Evolutionary conservation across 768 basidiomycete species (phyloP).

Genomic region (Podaxis sp.): DNA sequence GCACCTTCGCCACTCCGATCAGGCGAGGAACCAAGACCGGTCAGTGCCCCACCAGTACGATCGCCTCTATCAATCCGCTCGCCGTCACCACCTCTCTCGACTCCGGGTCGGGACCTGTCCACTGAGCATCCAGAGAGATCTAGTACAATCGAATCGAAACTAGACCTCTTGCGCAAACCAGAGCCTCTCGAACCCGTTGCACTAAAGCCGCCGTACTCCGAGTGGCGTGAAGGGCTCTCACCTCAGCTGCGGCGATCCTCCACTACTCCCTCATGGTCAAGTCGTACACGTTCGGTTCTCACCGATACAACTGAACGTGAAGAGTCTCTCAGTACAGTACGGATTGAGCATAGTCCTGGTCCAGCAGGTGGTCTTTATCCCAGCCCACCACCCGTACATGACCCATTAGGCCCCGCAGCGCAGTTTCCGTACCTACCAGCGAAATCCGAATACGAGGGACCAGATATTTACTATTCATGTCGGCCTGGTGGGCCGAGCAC

Average conservation of each 20-base stretch:
- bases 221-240: neutral
- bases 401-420: slow-evolving; percentile 53
- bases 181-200: neutral
- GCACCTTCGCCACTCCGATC: neutral
- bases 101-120: neutral
- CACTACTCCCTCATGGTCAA: neutral
- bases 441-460: slow-evolving; percentile 45
- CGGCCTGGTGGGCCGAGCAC: slow-evolving; percentile 65
- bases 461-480: slow-evolving; percentile 54
- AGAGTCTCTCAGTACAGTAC: slow-evolving; percentile 8
- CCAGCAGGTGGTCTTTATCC: slow-evolving; percentile 27
- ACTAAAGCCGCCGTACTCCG: neutral
- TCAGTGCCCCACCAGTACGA: neutral
- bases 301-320: slow-evolving; percentile 15
- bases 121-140: neutral
- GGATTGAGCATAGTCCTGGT: slow-evolving; percentile 4
- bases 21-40: neutral
- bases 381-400: slow-evolving; percentile 39
- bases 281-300: slow-evolving; percentile 1
- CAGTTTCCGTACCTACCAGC: slow-evolving; percentile 52
- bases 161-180: neutral
- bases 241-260: neutral
- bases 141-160: neutral
- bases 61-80: neutral
- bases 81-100: neutral